Conservation (phyloP, 164 flowering plant genomes). For the Berberis thunbergii region DNA sequence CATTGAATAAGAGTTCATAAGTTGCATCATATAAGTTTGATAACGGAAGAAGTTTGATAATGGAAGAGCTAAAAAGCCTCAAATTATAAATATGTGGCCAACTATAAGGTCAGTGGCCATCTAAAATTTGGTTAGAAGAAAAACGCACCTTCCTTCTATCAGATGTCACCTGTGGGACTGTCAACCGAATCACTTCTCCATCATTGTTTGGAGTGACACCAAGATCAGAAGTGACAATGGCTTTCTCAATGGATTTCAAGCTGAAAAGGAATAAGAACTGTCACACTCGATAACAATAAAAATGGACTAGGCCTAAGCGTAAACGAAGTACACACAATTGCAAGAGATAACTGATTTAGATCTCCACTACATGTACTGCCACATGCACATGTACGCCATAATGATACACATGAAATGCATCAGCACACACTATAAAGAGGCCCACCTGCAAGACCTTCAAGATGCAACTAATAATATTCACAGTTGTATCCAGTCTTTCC, state of each 20-base stretch:
- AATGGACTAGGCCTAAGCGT: neutral
- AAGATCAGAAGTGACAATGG: slow-evolving; percentile 69
- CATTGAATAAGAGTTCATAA: too few species aligned
- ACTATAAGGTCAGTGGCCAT: neutral
- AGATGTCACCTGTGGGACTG: slow-evolving; percentile 79
- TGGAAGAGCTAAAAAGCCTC: too few species aligned
- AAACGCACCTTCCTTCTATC: slow-evolving; percentile 82
- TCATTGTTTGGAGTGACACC: slow-evolving; percentile 88
- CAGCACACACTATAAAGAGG: neutral
- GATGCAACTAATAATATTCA: neutral
- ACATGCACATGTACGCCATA: too few species aligned
- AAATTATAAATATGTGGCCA: neutral
- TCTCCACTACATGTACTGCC: too few species aligned
- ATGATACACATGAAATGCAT: too few species aligned
- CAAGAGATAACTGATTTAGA: too few species aligned
- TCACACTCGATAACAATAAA: neutral
- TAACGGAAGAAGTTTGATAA: too few species aligned
- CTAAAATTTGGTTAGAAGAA: neutral
- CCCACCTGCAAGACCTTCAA: neutral
- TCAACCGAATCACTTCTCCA: slow-evolving; percentile 78
- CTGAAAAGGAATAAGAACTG: slow-evolving; percentile 26
- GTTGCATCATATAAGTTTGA: too few species aligned
- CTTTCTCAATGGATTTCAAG: slow-evolving; percentile 91
- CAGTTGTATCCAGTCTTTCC: neutral
- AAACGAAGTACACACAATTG: too few species aligned